phyloP scores from a whole-genome alignment of 2,329 filamentous ascomycete genomes.

The Pseudogymnoascus sp. region DNA sequence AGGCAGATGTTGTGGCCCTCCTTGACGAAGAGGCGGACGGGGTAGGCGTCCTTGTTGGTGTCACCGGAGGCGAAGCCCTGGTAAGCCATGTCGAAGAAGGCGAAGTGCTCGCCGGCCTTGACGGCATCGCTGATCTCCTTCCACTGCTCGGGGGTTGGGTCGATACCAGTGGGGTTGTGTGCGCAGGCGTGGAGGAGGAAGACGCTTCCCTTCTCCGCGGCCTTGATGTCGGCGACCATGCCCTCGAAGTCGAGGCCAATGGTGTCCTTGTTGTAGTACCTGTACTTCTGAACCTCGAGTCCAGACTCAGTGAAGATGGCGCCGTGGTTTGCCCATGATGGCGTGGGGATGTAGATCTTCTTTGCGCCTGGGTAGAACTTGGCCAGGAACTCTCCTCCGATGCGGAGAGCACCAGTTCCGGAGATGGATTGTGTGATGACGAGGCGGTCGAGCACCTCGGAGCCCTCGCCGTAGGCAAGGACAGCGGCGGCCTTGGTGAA shows the following conservation, averaged over 20 bases:
- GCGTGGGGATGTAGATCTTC: constrained; percentile 92
- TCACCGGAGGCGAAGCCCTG: constrained; percentile 94
- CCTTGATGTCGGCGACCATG: constrained; percentile 83
- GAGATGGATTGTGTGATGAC: constrained; percentile 98
- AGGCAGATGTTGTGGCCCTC: constrained; percentile 84
- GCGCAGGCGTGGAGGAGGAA: constrained; percentile 95
- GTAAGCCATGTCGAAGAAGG: constrained; percentile 99
- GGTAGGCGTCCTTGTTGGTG: constrained; percentile 87
- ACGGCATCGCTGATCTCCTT: constrained; percentile 78
- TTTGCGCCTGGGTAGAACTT: constrained; percentile 87
- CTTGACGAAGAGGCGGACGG: constrained; percentile 86
- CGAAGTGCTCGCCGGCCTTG: constrained; percentile 80
- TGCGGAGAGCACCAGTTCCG: constrained; percentile 89
- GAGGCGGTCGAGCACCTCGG: constrained; percentile 67
- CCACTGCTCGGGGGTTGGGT: constrained; percentile 90
- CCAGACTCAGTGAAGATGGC: constrained; percentile 93
- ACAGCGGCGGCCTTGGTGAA: constrained; percentile 89
- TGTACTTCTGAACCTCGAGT: constrained; percentile 86
- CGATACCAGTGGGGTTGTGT: constrained; percentile 95
- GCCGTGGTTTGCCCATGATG: constrained; percentile 97
- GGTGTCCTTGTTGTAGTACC: constrained; percentile 98
- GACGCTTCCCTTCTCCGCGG: constrained; percentile 76
- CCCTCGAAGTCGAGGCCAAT: constrained; percentile 97
- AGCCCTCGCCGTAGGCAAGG: constrained; percentile 83
- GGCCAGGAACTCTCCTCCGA: constrained; percentile 87